A percentile compares a stretch with the other conserved stretches of the same genome.
Conservation (phyloP, 2,329 filamentous ascomycete genomes). For the Xylariaceae sp. region DNA sequence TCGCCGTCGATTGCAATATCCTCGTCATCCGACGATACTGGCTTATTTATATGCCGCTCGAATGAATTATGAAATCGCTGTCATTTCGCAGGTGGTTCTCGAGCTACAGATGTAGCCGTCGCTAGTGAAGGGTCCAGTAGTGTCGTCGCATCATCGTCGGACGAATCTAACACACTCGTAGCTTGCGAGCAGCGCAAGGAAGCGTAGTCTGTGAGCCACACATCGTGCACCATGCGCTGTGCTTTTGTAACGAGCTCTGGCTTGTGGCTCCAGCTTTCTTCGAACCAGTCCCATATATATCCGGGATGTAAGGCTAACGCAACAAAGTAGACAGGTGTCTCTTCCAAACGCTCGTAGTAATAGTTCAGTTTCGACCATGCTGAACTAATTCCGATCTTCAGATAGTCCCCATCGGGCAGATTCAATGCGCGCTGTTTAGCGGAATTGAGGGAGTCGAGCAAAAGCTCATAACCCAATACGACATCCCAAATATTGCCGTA, state of each 20-base stretch:
- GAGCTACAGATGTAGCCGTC: no score
- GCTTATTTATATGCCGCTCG: not conserved
- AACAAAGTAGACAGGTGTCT: not conserved
- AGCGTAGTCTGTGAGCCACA: not conserved
- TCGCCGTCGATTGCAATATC: not conserved
- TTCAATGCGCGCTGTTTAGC: not conserved
- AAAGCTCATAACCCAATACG: not conserved
- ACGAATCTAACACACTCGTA: not conserved
- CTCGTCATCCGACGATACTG: not conserved
- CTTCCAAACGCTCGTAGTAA: not conserved
- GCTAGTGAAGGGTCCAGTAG: no score
- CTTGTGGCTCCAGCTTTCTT: not conserved
- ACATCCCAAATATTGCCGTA: constrained; percentile 3
- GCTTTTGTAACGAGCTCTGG: not conserved
- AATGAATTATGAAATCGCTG: not conserved
- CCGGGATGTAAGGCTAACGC: not conserved
- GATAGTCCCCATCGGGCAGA: not conserved
- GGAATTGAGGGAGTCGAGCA: not conserved
- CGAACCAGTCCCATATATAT: not conserved
- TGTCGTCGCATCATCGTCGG: no score
- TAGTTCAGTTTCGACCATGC: not conserved
- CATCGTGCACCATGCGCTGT: not conserved
- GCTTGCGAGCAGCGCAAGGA: no score
- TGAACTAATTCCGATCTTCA: not conserved
- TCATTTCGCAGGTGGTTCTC: no score